Evolutionary conservation across 2,329 filamentous ascomycete species (phyloP).

Genomic region (Sporothrix brasiliensis): DNA sequence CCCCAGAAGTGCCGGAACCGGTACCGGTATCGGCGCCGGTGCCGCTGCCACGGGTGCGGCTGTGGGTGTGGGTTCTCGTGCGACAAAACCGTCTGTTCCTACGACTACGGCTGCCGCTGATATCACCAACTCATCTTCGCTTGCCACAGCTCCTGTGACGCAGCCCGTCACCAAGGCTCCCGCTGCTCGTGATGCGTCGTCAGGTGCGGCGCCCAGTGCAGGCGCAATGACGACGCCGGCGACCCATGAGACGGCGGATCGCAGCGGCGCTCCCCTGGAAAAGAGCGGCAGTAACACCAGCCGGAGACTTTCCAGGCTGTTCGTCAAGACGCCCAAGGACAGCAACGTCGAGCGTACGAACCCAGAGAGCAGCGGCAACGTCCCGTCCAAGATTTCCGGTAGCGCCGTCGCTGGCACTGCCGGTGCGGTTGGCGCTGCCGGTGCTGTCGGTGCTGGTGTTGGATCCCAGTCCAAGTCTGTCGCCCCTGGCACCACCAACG

Average conservation of each 20-base stretch:
- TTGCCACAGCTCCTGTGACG: constrained; percentile 7
- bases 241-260: neutral
- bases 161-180: neutral
- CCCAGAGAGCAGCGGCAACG: neutral
- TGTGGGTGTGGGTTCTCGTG: neutral
- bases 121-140: constrained; percentile 5
- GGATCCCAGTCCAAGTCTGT: neutral
- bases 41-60: neutral
- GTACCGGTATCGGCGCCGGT: neutral
- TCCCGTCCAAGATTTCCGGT: neutral
- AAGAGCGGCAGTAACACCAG: constrained; percentile 9
- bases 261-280: neutral
- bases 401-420: constrained; percentile 5
- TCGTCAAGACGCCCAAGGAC: constrained; percentile 28
- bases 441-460: constrained; percentile 25
- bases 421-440: constrained; percentile 21
- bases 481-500: constrained; percentile 5
- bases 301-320: constrained; percentile 31
- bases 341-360: neutral
- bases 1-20: neutral
- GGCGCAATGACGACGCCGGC: neutral
- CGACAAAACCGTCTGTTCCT: neutral
- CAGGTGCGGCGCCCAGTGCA: neutral
- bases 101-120: neutral
- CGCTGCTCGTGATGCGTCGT: neutral